These are phyloP conservation scores for Xerocomellus dryophilus DNA, from an alignment of 768 basidiomycete species.

Conservation along the genomic window DNA sequence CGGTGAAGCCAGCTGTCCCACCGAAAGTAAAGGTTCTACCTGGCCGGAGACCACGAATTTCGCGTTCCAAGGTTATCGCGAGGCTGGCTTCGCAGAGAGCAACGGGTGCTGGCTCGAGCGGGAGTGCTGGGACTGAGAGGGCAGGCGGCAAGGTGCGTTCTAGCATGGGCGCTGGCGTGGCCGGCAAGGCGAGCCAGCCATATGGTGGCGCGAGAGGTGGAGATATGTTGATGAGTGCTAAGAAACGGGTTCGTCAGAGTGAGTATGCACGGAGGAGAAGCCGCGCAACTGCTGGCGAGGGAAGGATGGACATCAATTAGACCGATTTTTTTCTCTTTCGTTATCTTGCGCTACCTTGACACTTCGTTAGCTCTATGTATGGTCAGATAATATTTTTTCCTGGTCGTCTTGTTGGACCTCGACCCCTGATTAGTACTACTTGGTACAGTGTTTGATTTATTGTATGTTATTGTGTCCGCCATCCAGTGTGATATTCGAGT, in stretches of 20 bases:
- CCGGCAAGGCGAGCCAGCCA: slow-evolving; percentile 24
- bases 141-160: slow-evolving; percentile 42
- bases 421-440: not conserved
- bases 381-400: slow-evolving; percentile 7
- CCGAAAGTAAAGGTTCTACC: slow-evolving; percentile 32
- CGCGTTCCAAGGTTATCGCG: slow-evolving; percentile 77
- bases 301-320: slow-evolving; percentile 17
- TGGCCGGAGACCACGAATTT: slow-evolving; percentile 71
- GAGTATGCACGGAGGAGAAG: slow-evolving; percentile 65
- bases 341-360: slow-evolving; percentile 11
- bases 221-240: slow-evolving; percentile 57
- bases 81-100: slow-evolving; percentile 70
- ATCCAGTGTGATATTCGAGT: not conserved
- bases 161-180: slow-evolving; percentile 43
- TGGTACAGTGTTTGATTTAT: slow-evolving; percentile 2
- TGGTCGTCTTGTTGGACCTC: not conserved
- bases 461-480: slow-evolving; percentile 5
- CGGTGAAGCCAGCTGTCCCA: slow-evolving; percentile 17
- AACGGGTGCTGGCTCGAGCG: slow-evolving; percentile 14
- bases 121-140: slow-evolving; percentile 17
- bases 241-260: slow-evolving; percentile 73
- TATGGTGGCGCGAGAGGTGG: slow-evolving; percentile 30
- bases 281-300: slow-evolving; percentile 26
- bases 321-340: not conserved
- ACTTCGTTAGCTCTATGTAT: slow-evolving; percentile 8